Evolutionary conservation across 805 yeast species (phyloP), one percentile per base, ranked within the genome.

Genomic region (Metschnikowia shivogae): DNA sequence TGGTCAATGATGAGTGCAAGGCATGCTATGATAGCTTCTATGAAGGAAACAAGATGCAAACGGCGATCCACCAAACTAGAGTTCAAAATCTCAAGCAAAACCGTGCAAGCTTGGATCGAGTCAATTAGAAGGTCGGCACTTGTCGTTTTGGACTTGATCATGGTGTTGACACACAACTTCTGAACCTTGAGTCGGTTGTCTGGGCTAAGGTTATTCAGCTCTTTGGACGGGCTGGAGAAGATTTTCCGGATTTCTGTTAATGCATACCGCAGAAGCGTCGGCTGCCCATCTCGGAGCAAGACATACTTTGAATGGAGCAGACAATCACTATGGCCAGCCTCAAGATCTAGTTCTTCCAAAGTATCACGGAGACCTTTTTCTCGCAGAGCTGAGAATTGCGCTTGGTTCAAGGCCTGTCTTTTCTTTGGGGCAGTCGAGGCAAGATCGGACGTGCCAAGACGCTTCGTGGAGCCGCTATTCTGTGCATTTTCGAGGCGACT

Each of bases 11-110:
- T 39, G 1, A 56, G 58, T 36, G 67, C 60, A 5, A 78, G 45
- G 42, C 74, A 72, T 0, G 68, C 64, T 1, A 79, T 53, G 0
- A 76, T 68, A 2, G 69, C 62, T 3, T 55, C 52, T 12, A 80
- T 50, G 51, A 71, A 73, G 5, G 65, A 67, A 32, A 79, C 83
- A 22, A 75, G 49, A 44, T 72, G 71, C 3, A 83, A 53, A 33
- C 60, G 63, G 46, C 73, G 74, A 42, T 78, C 80, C 2, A 56
- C 47, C 34, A 70, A 54, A 30, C 65, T 62, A 12, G 76, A 55
- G 26, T 69, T 67, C 43, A 80, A 65, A 1, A 77, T 61, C 3
- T 60, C 50, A 37, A 80, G 58, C 4, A 77, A 58, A 4, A 73
- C 48, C 3, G 64, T 58, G 2, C 72, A 58, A 1, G 78, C 69